A percentile compares a stretch with the other conserved stretches of the same genome.
phyloP scores from a whole-genome alignment of 106 monocot species.

The Hemerocallis citrina region DNA sequence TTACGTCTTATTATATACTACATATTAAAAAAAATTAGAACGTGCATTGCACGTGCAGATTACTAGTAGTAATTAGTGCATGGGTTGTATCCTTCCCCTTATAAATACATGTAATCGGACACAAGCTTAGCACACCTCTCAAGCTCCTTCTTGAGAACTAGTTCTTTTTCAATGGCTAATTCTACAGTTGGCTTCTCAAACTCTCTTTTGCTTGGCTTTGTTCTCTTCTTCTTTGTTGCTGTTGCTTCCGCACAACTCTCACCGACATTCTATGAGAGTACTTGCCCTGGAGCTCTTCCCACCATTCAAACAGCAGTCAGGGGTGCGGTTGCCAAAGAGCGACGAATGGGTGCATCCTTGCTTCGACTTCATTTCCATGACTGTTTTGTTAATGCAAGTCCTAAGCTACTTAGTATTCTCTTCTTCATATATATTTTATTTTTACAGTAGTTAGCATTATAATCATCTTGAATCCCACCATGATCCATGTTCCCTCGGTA shows the following conservation, averaged over 20 bases:
- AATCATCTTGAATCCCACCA: background rate
- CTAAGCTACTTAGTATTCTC: background rate
- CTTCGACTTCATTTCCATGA: slow-evolving; percentile 46
- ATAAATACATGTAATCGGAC: slow-evolving; percentile 1
- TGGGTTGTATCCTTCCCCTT: background rate
- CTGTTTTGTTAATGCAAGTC: slow-evolving; percentile 42
- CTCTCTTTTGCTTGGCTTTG: background rate
- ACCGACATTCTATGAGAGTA: slow-evolving; percentile 25
- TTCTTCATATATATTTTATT: background rate
- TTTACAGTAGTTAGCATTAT: background rate
- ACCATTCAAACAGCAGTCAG: slow-evolving; percentile 18
- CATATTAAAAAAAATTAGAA: too few species aligned
- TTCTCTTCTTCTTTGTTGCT: slow-evolving; percentile 12
- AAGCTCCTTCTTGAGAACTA: background rate
- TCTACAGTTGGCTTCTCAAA: background rate
- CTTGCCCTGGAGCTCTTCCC: slow-evolving; percentile 26
- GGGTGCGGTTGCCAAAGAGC: slow-evolving; percentile 31
- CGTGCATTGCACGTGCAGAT: too few species aligned
- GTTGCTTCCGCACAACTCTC: slow-evolving; percentile 33
- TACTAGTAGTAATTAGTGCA: too few species aligned
- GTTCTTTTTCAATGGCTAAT: slow-evolving; percentile 5
- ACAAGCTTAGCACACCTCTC: background rate
- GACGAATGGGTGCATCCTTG: slow-evolving; percentile 23
- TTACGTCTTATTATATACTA: too few species aligned
- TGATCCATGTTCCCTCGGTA: too few species aligned